These are phyloP conservation scores for Eutrema salsugineum DNA, from an alignment of 441 rosid genomes.

Conservation along the genomic window DNA sequence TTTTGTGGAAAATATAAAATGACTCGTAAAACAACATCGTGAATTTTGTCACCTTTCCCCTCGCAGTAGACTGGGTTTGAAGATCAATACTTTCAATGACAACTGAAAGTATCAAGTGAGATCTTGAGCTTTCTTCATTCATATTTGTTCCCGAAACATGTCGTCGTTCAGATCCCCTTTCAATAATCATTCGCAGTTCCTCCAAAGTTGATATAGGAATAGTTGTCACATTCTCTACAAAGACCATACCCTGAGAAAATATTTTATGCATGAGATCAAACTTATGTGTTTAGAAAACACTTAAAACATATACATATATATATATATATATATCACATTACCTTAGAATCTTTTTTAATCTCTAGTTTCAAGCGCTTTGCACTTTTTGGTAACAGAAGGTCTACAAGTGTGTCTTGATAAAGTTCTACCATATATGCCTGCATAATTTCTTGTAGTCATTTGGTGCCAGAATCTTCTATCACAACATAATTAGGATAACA, in stretches of 20 bases:
- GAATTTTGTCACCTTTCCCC: conserved; percentile 70
- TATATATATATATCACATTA: conserved; percentile 10
- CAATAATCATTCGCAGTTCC: conserved; percentile 65
- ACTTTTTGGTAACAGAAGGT: conserved; percentile 75
- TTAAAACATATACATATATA: neutral
- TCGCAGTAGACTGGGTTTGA: conserved; percentile 85
- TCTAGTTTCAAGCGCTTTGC: conserved; percentile 72
- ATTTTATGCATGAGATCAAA: neutral
- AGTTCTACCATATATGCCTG: conserved; percentile 97
- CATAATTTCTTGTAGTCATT: conserved; percentile 26
- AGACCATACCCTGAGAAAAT: conserved; percentile 80
- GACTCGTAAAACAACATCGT: neutral
- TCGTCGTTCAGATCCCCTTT: conserved; percentile 78
- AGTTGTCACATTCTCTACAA: conserved; percentile 80
- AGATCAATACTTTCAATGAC: conserved; percentile 89
- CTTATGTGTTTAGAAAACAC: neutral
- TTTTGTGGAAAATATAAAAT: neutral
- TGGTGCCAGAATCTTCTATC: neutral
- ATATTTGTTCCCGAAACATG: conserved; percentile 91
- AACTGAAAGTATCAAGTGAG: conserved; percentile 86
- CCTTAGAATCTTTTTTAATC: conserved; percentile 93
- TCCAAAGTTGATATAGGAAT: conserved; percentile 69
- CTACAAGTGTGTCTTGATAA: conserved; percentile 91
- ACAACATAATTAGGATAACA: neutral
- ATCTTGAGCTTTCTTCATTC: conserved; percentile 97